phyloP scores from a whole-genome alignment of 306 rosid species.

The Vigna reflexopilosa region DNA sequence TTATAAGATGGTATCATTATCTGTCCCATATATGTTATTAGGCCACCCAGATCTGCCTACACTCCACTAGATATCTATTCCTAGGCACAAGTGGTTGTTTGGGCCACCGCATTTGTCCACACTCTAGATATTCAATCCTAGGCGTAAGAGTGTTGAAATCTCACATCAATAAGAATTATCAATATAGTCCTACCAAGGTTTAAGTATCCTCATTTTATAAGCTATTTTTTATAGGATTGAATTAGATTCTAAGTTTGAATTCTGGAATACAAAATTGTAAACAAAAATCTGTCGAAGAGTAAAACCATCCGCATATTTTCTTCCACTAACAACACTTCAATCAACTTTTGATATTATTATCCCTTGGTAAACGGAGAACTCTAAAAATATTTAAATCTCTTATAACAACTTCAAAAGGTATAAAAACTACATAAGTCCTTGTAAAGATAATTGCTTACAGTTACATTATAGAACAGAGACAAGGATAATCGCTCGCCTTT shows the following conservation, averaged over 20 bases:
- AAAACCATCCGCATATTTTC: conserved; percentile 25
- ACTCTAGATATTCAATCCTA: neutral
- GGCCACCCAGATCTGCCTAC: neutral
- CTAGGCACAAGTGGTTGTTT: neutral
- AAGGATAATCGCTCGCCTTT: conserved; percentile 92
- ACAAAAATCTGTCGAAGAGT: conserved; percentile 28
- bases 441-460: conserved; percentile 67
- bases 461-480: conserved; percentile 97
- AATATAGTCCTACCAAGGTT: neutral
- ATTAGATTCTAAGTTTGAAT: neutral
- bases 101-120: neutral
- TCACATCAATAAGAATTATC: neutral
- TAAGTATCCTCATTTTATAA: neutral
- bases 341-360: conserved; percentile 32
- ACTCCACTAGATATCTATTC: neutral
- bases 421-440: conserved; percentile 24
- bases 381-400: conserved; percentile 21
- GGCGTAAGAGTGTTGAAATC: neutral
- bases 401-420: conserved; percentile 14
- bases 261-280: neutral
- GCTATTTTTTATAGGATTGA: neutral
- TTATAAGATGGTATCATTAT: neutral
- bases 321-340: conserved; percentile 23
- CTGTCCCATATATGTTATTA: neutral
- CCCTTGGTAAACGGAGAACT: conserved; percentile 35